Evolutionary conservation across 2,329 filamentous ascomycete species (phyloP), one percentile per base, ranked within the genome.

Genomic region (Esteya vermicola): DNA sequence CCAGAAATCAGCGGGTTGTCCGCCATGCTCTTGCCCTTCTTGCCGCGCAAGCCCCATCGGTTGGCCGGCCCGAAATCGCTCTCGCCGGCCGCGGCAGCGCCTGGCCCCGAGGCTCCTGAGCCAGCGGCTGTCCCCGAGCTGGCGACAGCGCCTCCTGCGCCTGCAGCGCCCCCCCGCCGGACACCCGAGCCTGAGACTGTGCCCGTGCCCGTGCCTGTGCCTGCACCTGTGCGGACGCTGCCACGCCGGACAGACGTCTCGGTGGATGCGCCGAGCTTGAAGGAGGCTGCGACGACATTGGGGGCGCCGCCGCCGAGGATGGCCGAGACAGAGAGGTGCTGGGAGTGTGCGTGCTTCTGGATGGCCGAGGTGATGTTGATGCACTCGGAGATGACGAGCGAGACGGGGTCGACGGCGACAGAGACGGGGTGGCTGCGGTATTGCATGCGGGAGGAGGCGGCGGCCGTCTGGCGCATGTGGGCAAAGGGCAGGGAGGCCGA

Each of bases 361-460:
- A 98, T 95, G 45, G 88, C 86, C 46, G 89, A 95, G 13, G 91
- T 96, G 63, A 98, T 89, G 34, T 88, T 89, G 56, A 96, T 96
- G 61, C 91, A 98, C 78, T 98, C 91, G 61, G 89, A 94, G 47
- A 93, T 94, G 48, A 98, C 86, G 52, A 98, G 68, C 36, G 86
- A 88, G 42, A 94, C 80, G 2, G 88, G 86, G 54, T 94, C 85
- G 49, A 94, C 81, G 33, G 88, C 85, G 46, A 94, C 85, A 26
- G 83, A 75, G 25, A 88, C 69, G 7, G 72, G 72, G 16, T 71
- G 68, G 51, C 67, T 75, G 51, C 72, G 64, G 51, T 75, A 76
- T 49, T 72, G 67, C 63, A 73, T 72, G 47, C 70, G 46, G 59
- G 65, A 54, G 7, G 57, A 46, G 47, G 47, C 47, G 3, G 47